These are phyloP conservation scores for Neurospora tetraspora DNA, from an alignment of 495 filamentous ascomycete species.

Conservation along the genomic window DNA sequence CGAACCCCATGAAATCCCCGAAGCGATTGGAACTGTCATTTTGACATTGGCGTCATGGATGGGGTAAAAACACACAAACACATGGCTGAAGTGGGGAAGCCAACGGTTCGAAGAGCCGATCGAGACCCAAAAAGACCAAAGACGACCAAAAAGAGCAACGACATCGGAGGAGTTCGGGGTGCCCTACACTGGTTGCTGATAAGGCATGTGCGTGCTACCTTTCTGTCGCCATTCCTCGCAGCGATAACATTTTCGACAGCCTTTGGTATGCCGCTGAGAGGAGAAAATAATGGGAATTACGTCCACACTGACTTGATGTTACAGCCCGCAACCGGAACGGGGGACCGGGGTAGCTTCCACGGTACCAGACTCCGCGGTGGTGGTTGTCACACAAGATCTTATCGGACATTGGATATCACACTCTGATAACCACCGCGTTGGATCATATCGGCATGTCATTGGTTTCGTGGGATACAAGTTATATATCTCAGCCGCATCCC, in stretches of 20 bases:
- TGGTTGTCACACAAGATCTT: not conserved
- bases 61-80: not conserved
- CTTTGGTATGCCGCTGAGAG: not conserved
- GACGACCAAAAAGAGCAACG: not conserved
- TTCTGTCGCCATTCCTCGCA: not conserved
- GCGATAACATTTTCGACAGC: not conserved
- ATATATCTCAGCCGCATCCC: not conserved
- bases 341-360: not conserved
- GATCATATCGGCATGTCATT: not conserved
- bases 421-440: not conserved
- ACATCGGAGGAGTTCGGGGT: not conserved
- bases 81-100: not conserved
- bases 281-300: not conserved
- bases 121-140: not conserved
- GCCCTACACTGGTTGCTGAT: not conserved
- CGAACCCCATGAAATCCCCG: not conserved
- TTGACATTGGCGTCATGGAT: not conserved
- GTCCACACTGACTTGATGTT: not conserved
- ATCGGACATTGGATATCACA: not conserved
- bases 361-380: not conserved
- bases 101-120: not conserved
- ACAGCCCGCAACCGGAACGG: not conserved
- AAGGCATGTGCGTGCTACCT: not conserved
- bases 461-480: not conserved
- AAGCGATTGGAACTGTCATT: not conserved